Percentiles rank a stretch among this genome's conserved stretches.
Evolutionary conservation across 2,329 filamentous ascomycete species (phyloP).

Genomic region (Botrytis fragariae): DNA sequence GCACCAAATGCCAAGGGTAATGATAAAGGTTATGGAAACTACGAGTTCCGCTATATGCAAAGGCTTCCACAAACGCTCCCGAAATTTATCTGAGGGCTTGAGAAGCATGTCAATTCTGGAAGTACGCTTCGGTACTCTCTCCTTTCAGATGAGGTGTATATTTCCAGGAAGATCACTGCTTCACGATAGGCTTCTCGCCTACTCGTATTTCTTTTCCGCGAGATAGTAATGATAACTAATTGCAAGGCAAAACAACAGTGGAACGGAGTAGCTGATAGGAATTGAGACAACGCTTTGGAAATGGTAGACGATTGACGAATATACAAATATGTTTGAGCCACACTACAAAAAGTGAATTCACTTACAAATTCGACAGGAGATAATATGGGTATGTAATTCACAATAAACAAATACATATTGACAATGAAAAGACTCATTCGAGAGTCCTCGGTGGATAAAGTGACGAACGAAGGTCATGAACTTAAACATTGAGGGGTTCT

Average conservation of each 20-base stretch:
- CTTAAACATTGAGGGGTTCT: neutral
- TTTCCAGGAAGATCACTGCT: neutral
- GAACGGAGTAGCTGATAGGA: neutral
- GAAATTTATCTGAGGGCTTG: neutral
- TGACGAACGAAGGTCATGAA: neutral
- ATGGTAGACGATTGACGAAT: neutral
- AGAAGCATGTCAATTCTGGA: neutral
- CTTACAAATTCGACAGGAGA: neutral
- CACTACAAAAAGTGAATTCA: neutral
- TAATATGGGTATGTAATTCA: neutral
- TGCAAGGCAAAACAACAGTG: neutral
- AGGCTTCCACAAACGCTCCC: conserved; percentile 3
- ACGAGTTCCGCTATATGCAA: conserved; percentile 12
- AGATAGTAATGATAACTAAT: neutral
- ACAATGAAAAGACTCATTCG: neutral
- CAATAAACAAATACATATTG: neutral
- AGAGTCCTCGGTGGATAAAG: neutral
- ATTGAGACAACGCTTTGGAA: neutral
- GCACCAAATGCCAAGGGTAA: conserved; percentile 3
- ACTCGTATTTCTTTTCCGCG: neutral
- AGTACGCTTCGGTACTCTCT: too few species aligned
- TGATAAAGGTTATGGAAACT: conserved; percentile 16
- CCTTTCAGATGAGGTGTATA: too few species aligned
- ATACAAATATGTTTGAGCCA: neutral
- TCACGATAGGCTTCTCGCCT: neutral